Evolutionary conservation across 2,329 filamentous ascomycete species (phyloP).

Genomic region (Diaporthe citrichinensis): DNA sequence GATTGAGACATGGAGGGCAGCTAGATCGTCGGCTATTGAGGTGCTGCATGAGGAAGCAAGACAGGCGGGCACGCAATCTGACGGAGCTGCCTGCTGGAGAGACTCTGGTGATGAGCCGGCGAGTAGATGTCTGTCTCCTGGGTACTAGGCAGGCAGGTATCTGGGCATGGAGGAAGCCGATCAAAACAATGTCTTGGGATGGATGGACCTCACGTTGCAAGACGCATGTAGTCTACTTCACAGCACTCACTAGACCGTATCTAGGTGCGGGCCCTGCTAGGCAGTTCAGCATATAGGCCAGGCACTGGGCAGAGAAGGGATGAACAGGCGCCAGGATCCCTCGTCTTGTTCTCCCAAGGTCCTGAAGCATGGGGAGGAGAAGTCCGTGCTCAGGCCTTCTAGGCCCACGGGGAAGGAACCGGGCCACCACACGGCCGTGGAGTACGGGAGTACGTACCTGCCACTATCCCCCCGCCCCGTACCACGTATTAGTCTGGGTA

Average conservation of each 20-base stretch:
- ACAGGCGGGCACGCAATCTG: slow-evolving; percentile 23
- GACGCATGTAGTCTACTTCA: background rate
- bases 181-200: slow-evolving; percentile 2
- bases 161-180: slow-evolving; percentile 1
- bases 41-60: slow-evolving; percentile 28
- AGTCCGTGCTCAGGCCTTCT: slow-evolving; percentile 20
- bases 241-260: background rate
- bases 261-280: no score
- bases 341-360: background rate
- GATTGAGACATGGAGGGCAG: slow-evolving; percentile 23
- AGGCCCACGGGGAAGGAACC: slow-evolving; percentile 13
- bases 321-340: slow-evolving; percentile 29
- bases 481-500: background rate
- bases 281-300: background rate
- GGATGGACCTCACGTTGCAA: background rate
- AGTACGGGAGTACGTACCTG: background rate
- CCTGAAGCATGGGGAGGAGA: slow-evolving; percentile 8
- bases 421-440: background rate
- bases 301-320: slow-evolving; percentile 30
- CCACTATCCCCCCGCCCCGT: background rate
- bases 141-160: background rate
- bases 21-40: slow-evolving; percentile 27
- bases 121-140: slow-evolving; percentile 5
- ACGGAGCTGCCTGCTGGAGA: slow-evolving; percentile 1
- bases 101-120: background rate